Evolutionary conservation across 805 yeast species (phyloP), one percentile per base, ranked within the genome.

Genomic region (Phaffomyces antillensis): DNA sequence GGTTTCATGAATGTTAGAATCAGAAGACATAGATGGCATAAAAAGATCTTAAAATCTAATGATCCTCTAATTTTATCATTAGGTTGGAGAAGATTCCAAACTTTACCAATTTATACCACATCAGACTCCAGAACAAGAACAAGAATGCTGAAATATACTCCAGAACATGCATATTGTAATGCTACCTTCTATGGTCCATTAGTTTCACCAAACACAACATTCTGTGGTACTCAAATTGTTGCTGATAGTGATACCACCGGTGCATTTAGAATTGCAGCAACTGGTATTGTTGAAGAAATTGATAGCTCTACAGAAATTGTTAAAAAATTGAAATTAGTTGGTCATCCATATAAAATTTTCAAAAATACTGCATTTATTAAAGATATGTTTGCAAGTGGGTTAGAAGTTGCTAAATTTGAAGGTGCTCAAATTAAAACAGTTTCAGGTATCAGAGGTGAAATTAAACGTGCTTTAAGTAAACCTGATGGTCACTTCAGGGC

Each of bases 31-130:
- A 81, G 99, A 71, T 93, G 99, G 99, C 97, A 93, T 67, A 91
- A 89, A 62, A 89, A 89, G 74, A 87, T 95, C 47, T 72, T 93
- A 56, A 93, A 93, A 65, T 79, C 97, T 10, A 95, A 88, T 60
- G 99, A 93, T 67, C 99, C 99, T 1, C 72, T 95, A 52, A 88
- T 93, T 44, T 63, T 93, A 40, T 91, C 98, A 0, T 68, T 93
- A 37, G 99, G 99, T 34, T 93, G 99, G 99, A 81, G 99, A 70
- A 76, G 99, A 64, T 95, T 93, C 70, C 99, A 93, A 66, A 90
- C 99, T 0, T 68, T 91, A 44, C 99, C 99, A 9, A 76, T 93
- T 24, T 93, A 90, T 63, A 90, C 99, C 4, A 93, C 99, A 0
- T 81, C 96, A 7, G 99, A 93, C 65, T 93, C 99, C 7, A 77